Base-by-base conservation (phyloP, 2,329 filamentous ascomycete species). In the Botrytis aclada region DNA sequence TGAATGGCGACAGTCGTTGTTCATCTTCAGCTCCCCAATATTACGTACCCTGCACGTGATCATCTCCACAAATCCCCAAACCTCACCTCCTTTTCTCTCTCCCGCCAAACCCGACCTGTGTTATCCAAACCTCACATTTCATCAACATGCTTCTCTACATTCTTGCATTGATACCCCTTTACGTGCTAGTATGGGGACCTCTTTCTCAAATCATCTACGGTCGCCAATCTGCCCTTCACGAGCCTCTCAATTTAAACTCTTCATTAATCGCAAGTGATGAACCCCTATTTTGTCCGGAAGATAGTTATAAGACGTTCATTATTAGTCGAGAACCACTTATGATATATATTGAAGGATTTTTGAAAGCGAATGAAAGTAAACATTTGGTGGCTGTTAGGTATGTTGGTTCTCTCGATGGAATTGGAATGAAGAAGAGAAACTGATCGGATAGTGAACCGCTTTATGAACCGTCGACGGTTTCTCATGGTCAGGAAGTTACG, bases 331-430 rank as follows among this genome's bases (percentile, higher is more conserved):
- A 85, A 62, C 88, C 88, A 4, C 79, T 90, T 74, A 82, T 90
- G 10, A 82, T 90, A 25, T 89, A 90, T 78, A 84, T 90, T 64
- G 86, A 88, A 77, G 82, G 83, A 51, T 90, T 89, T 78, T 74
- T 90, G 51, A 84, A 82, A 25, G 77, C 77, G 1, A 76, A 80
- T 1, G 88, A 90, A 78, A 83, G 83, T 20, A 79, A 83, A n/a
- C 83, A 87, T 76, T 79, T 89, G 43, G 80, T 89, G 12, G 78
- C 82, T 7, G 81, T 87, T 65, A 89, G 87, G 88, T 89, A 82
- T 73, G 76, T 72, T 25, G 20, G 20, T 56, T 47, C 34, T 25
- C 4, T 45, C 16, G 37, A 54, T 54, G 56, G 14, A 25, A 51
- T 29, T 54, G 56, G 14, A 25, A 51, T 29, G 6, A 39, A 39